A percentile compares a stretch with the other conserved stretches of the same genome.
These are phyloP conservation scores for Geranium brycei DNA, from an alignment of 345 rosid genomes.

Conservation along the genomic window DNA sequence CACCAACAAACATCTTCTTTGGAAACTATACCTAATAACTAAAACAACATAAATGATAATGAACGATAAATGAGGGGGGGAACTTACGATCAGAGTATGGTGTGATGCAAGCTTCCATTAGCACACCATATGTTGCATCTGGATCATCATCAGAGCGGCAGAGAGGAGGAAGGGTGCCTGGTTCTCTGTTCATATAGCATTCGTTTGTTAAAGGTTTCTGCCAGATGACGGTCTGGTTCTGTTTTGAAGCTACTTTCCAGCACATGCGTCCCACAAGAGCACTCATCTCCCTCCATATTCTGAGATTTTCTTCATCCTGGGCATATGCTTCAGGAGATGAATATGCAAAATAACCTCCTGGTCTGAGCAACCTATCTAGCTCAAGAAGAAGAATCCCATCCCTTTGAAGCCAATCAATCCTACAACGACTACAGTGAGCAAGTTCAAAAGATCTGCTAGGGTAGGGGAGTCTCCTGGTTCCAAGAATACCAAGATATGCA, in stretches of 20 bases:
- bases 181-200: slow-evolving; percentile 67
- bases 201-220: slow-evolving; percentile 85
- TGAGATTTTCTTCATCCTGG: slow-evolving; percentile 86
- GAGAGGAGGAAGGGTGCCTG: slow-evolving; percentile 82
- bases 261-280: slow-evolving; percentile 87
- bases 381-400: slow-evolving; percentile 97
- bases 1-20: not conserved
- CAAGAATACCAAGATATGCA: slow-evolving; percentile 92
- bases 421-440: slow-evolving; percentile 94
- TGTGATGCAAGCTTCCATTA: slow-evolving; percentile 86
- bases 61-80: slow-evolving; percentile 7
- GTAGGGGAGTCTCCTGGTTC: slow-evolving; percentile 91
- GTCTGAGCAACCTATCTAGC: slow-evolving; percentile 87
- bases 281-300: slow-evolving; percentile 93
- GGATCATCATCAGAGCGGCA: slow-evolving; percentile 85
- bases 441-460: slow-evolving; percentile 98
- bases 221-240: slow-evolving; percentile 96
- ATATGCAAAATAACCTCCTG: slow-evolving; percentile 96
- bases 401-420: slow-evolving; percentile 99
- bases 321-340: slow-evolving; percentile 99
- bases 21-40: not conserved
- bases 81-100: slow-evolving; percentile 82
- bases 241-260: slow-evolving; percentile 84
- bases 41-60: not conserved
- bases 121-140: slow-evolving; percentile 73